phyloP scores from a whole-genome alignment of 176 grass and related monocot species.

The Phoenix dactylifera region DNA sequence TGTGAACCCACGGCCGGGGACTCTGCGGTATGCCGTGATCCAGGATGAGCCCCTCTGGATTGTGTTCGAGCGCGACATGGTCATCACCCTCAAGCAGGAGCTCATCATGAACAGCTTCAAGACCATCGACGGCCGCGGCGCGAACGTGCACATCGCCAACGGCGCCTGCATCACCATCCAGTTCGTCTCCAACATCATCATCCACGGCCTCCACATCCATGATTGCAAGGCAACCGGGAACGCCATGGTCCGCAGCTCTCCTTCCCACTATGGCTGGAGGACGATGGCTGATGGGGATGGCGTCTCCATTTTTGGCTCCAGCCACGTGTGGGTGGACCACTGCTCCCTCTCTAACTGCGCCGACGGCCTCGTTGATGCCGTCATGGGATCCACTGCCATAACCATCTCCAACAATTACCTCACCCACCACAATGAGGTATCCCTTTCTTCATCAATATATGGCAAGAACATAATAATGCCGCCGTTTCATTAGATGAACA shows the following conservation, averaged over 20 bases:
- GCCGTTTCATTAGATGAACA: too few species aligned
- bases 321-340: slow-evolving; percentile 30
- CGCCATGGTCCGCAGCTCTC: slow-evolving; percentile 28
- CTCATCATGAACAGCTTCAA: slow-evolving; percentile 34
- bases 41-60: slow-evolving; percentile 30
- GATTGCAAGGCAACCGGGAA: slow-evolving; percentile 24
- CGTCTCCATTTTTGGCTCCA: slow-evolving; percentile 24
- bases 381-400: slow-evolving; percentile 31
- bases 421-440: slow-evolving; percentile 18
- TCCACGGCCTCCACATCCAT: slow-evolving; percentile 28
- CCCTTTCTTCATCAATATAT: too few species aligned
- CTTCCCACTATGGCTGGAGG: slow-evolving; percentile 24
- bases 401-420: slow-evolving; percentile 30
- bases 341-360: slow-evolving; percentile 27
- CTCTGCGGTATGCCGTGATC: slow-evolving; percentile 24
- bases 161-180: slow-evolving; percentile 27
- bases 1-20: slow-evolving; percentile 15
- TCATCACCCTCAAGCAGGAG: slow-evolving; percentile 30
- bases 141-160: slow-evolving; percentile 30
- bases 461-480: too few species aligned
- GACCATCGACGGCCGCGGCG: slow-evolving; percentile 24
- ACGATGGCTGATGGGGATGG: slow-evolving; percentile 26
- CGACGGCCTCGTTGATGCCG: slow-evolving; percentile 25
- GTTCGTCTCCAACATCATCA: slow-evolving; percentile 26
- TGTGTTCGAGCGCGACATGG: slow-evolving; percentile 21